Percentiles rank a stretch among this genome's conserved stretches.
These are phyloP conservation scores for Tuber melanosporum DNA, from an alignment of 495 filamentous ascomycete genomes.

Conservation along the genomic window DNA sequence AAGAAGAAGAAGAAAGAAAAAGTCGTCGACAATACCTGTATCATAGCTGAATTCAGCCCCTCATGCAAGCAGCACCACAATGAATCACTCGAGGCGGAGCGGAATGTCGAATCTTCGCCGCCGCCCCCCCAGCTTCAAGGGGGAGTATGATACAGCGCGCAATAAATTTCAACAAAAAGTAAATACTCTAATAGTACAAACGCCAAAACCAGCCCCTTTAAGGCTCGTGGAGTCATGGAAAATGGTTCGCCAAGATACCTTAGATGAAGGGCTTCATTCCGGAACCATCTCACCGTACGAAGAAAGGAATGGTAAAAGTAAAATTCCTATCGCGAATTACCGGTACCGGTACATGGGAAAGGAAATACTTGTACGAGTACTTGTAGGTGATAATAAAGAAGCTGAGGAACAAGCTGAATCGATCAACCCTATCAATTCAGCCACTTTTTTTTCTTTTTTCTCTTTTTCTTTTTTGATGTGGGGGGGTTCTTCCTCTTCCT, in stretches of 20 bases:
- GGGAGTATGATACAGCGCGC: background rate
- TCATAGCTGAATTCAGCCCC: too few relatives aligned
- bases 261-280: background rate
- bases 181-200: background rate
- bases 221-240: background rate
- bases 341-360: background rate
- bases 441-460: background rate
- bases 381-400: too few relatives aligned
- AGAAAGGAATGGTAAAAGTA: background rate
- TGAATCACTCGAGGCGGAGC: background rate
- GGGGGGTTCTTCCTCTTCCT: background rate
- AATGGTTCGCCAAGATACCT: background rate
- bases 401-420: background rate
- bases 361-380: too few relatives aligned
- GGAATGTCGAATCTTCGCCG: background rate
- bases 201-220: too few relatives aligned
- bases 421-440: background rate
- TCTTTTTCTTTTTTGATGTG: background rate
- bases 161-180: background rate
- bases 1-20: background rate
- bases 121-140: too few relatives aligned
- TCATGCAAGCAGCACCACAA: background rate
- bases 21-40: background rate
- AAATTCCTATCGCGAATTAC: background rate
- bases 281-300: too few relatives aligned